These are phyloP conservation scores for Stemphylium beticola DNA, from an alignment of 2,329 filamentous ascomycete species.

Conservation along the genomic window DNA sequence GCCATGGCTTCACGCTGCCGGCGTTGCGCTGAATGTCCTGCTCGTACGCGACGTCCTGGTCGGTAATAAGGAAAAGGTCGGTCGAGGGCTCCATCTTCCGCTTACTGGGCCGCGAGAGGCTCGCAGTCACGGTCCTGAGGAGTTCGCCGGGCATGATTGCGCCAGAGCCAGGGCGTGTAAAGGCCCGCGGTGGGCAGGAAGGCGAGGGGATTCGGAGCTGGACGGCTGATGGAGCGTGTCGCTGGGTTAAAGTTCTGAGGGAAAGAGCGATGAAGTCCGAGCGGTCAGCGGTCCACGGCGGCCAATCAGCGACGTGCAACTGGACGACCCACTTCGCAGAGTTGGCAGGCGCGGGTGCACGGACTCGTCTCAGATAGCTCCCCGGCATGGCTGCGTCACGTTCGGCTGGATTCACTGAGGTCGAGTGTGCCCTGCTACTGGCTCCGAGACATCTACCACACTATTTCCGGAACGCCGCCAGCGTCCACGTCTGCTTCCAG, in stretches of 20 bases:
- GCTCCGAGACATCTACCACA: slow-evolving; percentile 7
- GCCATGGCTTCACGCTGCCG: slow-evolving; percentile 89
- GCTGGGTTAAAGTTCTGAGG: slow-evolving; percentile 27
- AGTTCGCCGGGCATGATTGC: slow-evolving; percentile 55
- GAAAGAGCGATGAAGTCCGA: slow-evolving; percentile 16
- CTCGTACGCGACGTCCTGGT: slow-evolving; percentile 94
- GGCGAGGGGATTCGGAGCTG: slow-evolving; percentile 24
- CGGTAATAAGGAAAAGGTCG: slow-evolving; percentile 63
- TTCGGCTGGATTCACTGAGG: slow-evolving; percentile 9
- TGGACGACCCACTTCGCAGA: slow-evolving; percentile 11
- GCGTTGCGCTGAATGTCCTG: slow-evolving; percentile 89
- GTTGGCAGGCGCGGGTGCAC: slow-evolving; percentile 26
- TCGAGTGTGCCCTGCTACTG: slow-evolving; percentile 11
- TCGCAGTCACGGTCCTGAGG: slow-evolving; percentile 46
- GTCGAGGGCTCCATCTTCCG: slow-evolving; percentile 44
- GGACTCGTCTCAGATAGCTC: slow-evolving; percentile 21
- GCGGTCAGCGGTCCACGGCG: slow-evolving; percentile 18
- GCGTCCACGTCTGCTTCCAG: slow-evolving; percentile 5
- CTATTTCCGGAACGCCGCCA: slow-evolving; percentile 1
- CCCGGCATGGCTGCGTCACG: slow-evolving; percentile 28
- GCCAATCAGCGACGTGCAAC: slow-evolving; percentile 14
- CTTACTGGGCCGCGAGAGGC: slow-evolving; percentile 43
- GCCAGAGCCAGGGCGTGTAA: slow-evolving; percentile 34
- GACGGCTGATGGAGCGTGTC: slow-evolving; percentile 35
- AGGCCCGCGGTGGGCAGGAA: slow-evolving; percentile 41